Evolutionary conservation across 148 eudicot genomes (phyloP), one percentile per base, ranked within the genome.

Genomic region (Camellia japonica): DNA sequence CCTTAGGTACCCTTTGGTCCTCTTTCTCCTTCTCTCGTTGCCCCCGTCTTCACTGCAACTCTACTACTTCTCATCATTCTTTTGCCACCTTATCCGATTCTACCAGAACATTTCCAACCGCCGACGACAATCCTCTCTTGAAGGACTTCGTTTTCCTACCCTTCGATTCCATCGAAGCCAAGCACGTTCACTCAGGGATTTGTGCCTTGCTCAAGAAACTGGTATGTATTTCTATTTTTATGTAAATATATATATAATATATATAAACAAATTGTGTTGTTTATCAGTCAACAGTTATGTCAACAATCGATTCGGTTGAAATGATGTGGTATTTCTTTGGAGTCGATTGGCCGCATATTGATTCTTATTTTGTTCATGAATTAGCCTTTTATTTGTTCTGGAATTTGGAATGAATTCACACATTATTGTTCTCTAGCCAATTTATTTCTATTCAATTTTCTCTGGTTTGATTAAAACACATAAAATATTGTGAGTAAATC

Each of bases 1-100:
- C n/a, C n/a, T n/a, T n/a, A n/a, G n/a, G 97, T 68, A 97, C 98
- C 61, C 93, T 94, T 84, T 94, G 90, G 90, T 92, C 98, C 15
- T 71, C 97, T n/a, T n/a, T n/a, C 38, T 89, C 94, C 78, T 91
- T 91, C 91, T 80, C 92, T n/a, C 82, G 82, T 83, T 94, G 98
- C 83, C 88, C 84, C 69, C 78, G 80, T 12, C 65, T 71, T 56
- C 71, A 74, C 52, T 75, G 44, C 61, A 49, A 20, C 15, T 68
- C 71, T 47, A 80, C 75, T 5, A 79, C 20, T 3, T 76, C 56
- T 20, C 64, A 56, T 41, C 76, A 1, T 76, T 51, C n/a, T n/a
- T n/a, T 77, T 75, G 14, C 80, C 38, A 41, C 86, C 1, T n/a
- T 73, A 4, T 71, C 77, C 9, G 51, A 49, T 41, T 5, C 52